Percentiles rank a stretch among this genome's conserved stretches.
These are phyloP conservation scores for Cordyceps tenuipes DNA, from an alignment of 2,329 filamentous ascomycete genomes.

Conservation along the genomic window DNA sequence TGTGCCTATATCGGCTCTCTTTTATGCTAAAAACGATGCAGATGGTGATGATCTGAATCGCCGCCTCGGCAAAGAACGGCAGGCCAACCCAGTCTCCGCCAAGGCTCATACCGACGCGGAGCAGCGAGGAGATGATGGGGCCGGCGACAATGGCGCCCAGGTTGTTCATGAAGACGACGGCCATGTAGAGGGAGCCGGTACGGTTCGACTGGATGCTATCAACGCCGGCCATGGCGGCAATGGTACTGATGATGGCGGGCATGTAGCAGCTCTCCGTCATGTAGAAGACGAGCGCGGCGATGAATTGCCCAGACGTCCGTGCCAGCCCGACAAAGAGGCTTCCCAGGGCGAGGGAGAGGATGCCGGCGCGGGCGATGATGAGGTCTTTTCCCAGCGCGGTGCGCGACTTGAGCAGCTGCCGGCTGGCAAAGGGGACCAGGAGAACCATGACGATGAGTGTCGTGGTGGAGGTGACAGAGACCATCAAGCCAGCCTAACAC, in stretches of 20 bases:
- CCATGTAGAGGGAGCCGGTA: background rate
- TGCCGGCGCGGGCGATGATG: background rate
- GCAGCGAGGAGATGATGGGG: background rate
- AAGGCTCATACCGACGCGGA: constrained; percentile 4
- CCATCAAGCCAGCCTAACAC: background rate
- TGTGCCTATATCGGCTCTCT: background rate
- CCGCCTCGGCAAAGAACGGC: constrained; percentile 5
- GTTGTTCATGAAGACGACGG: background rate
- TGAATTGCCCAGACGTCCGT: background rate
- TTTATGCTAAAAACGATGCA: constrained; percentile 8
- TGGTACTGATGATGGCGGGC: constrained; percentile 5
- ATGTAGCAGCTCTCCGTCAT: constrained; percentile 3
- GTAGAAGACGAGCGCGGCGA: constrained; percentile 4
- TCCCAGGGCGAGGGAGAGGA: background rate
- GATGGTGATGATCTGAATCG: constrained; percentile 1
- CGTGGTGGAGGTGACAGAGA: background rate
- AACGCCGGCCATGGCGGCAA: constrained; percentile 3
- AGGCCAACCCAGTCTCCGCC: constrained; percentile 7
- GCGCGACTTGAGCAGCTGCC: background rate
- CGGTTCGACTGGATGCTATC: background rate
- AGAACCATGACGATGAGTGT: constrained; percentile 3
- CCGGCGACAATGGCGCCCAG: background rate
- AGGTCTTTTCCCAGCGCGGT: constrained; percentile 9
- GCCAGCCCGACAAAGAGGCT: constrained; percentile 2
- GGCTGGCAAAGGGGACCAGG: background rate